phyloP scores from a whole-genome alignment of 768 basidiomycete genomes.

The Leccinum barrowsii region DNA sequence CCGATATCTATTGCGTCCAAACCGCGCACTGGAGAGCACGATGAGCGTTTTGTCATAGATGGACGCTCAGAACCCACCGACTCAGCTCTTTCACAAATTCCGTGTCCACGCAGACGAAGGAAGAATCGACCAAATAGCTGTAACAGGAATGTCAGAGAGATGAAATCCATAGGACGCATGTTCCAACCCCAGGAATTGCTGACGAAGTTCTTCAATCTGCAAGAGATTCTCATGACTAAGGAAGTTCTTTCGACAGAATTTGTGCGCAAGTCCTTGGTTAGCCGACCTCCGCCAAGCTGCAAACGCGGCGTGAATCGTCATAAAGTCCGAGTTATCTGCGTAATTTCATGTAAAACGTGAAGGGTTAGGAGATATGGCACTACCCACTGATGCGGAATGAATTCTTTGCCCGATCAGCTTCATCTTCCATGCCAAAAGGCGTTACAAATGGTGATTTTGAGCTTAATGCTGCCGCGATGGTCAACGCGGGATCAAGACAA shows the following conservation, averaged over 20 bases:
- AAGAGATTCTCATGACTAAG: slow-evolving; percentile 90
- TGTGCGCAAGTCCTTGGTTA: slow-evolving; percentile 57
- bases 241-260: slow-evolving; percentile 78
- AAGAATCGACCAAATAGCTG: slow-evolving; percentile 86
- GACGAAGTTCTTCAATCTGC: slow-evolving; percentile 94
- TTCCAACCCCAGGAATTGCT: slow-evolving; percentile 74
- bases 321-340: slow-evolving; percentile 89
- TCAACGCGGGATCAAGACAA: slow-evolving; percentile 94
- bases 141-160: slow-evolving; percentile 1
- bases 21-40: slow-evolving; percentile 56
- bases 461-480: slow-evolving; percentile 89
- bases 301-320: slow-evolving; percentile 91
- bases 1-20: slow-evolving; percentile 66
- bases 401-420: slow-evolving; percentile 80
- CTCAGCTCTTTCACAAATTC: slow-evolving; percentile 67
- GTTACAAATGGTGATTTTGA: slow-evolving; percentile 91
- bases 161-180: slow-evolving; percentile 1
- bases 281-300: slow-evolving; percentile 76
- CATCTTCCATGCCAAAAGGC: slow-evolving; percentile 82
- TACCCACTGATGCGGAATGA: slow-evolving; percentile 71
- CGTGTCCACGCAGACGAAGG: slow-evolving; percentile 70
- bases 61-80: slow-evolving; percentile 37
- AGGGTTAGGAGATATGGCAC: background rate
- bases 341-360: background rate
- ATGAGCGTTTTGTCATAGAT: slow-evolving; percentile 6